Conservation (phyloP, 2,329 filamentous ascomycete species). For the Cladosporium halotolerans region DNA sequence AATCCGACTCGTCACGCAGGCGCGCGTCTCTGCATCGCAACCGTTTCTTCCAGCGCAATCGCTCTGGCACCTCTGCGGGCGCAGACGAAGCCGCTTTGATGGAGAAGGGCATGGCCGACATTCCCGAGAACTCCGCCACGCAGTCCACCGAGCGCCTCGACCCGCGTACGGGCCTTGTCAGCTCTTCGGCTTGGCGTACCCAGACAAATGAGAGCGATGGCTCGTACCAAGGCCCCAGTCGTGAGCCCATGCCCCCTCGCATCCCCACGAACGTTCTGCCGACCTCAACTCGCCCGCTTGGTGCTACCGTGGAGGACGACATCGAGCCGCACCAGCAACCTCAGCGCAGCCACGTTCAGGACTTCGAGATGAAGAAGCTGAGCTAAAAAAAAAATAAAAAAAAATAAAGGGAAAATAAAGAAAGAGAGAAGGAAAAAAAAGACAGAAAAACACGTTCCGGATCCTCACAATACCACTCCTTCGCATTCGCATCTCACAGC, state of each 20-base stretch:
- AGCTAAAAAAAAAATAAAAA: neutral
- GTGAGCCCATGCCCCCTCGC: conserved; percentile 13
- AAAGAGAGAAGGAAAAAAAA: too few relatives aligned
- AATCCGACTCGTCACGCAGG: conserved; percentile 18
- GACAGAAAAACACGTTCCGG: too few relatives aligned
- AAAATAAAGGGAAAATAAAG: neutral
- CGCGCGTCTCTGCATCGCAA: conserved; percentile 48
- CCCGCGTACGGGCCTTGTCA: conserved; percentile 28
- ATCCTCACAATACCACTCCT: too few relatives aligned
- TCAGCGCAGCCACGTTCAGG: conserved; percentile 23
- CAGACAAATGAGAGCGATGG: conserved; percentile 26
- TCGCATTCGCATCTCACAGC: too few relatives aligned
- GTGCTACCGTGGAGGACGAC: conserved; percentile 11
- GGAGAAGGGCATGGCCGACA: conserved; percentile 33
- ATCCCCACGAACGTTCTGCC: conserved; percentile 15
- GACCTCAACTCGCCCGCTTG: conserved; percentile 15
- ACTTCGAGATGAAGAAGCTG: conserved; percentile 25
- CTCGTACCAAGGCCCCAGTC: conserved; percentile 13
- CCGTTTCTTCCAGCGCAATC: conserved; percentile 48
- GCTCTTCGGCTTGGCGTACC: conserved; percentile 26
- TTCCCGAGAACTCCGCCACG: conserved; percentile 26
- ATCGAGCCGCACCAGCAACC: conserved; percentile 16
- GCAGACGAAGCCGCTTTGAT: conserved; percentile 25
- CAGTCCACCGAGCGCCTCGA: conserved; percentile 21
- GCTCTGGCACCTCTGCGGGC: conserved; percentile 13